Base-by-base conservation (phyloP, 148 eudicot genomes). In the Tetragonia tetragonoides region DNA sequence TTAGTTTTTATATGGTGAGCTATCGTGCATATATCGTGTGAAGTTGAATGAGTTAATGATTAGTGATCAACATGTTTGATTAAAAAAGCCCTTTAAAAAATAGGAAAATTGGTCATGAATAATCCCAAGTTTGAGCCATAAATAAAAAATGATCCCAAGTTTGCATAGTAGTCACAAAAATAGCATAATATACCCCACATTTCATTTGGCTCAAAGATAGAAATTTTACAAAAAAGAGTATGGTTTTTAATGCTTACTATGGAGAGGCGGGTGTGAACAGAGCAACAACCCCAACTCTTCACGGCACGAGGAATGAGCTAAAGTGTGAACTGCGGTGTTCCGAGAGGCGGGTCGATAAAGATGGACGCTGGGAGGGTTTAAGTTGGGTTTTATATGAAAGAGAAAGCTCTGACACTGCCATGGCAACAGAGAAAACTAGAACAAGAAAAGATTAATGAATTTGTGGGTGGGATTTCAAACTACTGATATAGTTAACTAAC, bases 341-440 rank as follows among this genome's bases (percentile, higher is more conserved):
- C 8, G 82, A 40, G 40, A 87, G 47, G 14, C 83, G 86, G 38
- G 81, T 71, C 0, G 92, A 86, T 15, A 78, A 70, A n/a, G 78
- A 86, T 0, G 88, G 84, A 38, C 86, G 78, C 53, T 82, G 84
- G 7, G 90, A 83, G 10, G 90, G 75, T 34, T 75, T 78, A 7
- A 87, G 74, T 53, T 70, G 79, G 47, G 83, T 83, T 77, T 77
- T 85, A 81, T 84, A 82, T 3, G 85, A 70, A 69, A 87, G 72
- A 47, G 86, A 81, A 7, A 92, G 44, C 77, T 89, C 93, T 76
- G 93, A 87, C n/a, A 93, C 85, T 60, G 93, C 97, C 97, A 90
- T 92, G 81, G 86, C 67, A 81, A 79, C 77, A 54, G 77, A 77
- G 12, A 21, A 7, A 18, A 3, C 17, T 44, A 23, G 46, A 34